phyloP scores from a whole-genome alignment of 495 filamentous ascomycete genomes.

The Astrocystis sublimbata region DNA sequence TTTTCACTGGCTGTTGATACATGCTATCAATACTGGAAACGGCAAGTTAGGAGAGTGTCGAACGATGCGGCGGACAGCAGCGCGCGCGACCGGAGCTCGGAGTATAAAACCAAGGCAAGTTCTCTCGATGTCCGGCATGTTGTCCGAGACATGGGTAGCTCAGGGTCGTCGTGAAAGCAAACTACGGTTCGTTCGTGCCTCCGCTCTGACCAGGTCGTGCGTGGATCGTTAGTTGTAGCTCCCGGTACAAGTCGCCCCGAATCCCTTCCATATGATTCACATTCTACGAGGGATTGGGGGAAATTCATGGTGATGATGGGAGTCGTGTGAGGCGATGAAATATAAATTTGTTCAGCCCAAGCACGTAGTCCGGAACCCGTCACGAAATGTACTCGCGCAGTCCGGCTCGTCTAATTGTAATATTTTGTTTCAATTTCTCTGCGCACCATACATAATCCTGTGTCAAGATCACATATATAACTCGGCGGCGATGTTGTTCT shows the following conservation, averaged over 20 bases:
- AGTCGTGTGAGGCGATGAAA: conserved; percentile 54
- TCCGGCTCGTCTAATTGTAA: conserved; percentile 25
- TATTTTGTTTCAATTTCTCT: conserved; percentile 33
- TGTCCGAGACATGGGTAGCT: conserved; percentile 33
- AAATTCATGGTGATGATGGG: conserved; percentile 52
- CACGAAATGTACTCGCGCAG: conserved; percentile 24
- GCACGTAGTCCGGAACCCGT: conserved; percentile 43
- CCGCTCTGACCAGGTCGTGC: conserved; percentile 52
- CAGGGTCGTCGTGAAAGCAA: conserved; percentile 39
- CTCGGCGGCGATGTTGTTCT: conserved; percentile 48
- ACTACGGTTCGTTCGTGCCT: conserved; percentile 44
- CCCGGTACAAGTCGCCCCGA: conserved; percentile 39
- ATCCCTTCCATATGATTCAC: conserved; percentile 45
- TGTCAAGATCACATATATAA: conserved; percentile 46
- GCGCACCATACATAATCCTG: conserved; percentile 45
- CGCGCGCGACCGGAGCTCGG: conserved; percentile 30
- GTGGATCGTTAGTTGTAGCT: conserved; percentile 53
- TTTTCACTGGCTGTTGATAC: conserved; percentile 37
- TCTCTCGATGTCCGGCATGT: conserved; percentile 31
- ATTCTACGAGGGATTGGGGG: conserved; percentile 44
- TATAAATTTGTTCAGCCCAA: conserved; percentile 43
- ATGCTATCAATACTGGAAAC: conserved; percentile 50
- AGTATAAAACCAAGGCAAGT: conserved; percentile 32
- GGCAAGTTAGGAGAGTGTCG: conserved; percentile 32
- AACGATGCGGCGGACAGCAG: conserved; percentile 33